Conservation (phyloP, 176 grass and related monocot genomes). For the Rhynchospora tenuis region DNA sequence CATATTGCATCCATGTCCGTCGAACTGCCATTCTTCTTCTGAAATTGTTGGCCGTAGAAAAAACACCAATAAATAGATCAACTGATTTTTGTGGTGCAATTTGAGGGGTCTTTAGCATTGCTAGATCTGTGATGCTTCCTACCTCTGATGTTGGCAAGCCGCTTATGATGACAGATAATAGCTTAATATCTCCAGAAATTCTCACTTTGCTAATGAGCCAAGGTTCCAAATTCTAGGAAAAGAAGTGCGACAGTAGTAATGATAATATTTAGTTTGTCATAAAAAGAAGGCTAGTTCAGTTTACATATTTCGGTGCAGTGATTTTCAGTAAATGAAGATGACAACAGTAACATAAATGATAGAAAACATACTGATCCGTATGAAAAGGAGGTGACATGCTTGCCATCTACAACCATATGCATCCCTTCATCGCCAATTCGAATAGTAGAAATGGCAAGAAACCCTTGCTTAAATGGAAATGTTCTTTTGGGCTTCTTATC, state of each 20-base stretch:
- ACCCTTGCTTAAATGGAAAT: constrained; percentile 87
- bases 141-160: constrained; percentile 79
- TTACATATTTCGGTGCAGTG: no score
- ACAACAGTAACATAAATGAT: neutral
- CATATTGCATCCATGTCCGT: constrained; percentile 97
- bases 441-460: constrained; percentile 70
- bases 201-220: constrained; percentile 60
- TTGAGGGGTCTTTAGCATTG: constrained; percentile 56
- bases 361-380: constrained; percentile 61
- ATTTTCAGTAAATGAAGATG: neutral
- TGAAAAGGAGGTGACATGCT: constrained; percentile 68
- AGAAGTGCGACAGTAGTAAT: neutral
- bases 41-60: constrained; percentile 98
- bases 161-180: constrained; percentile 70
- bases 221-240: constrained; percentile 87
- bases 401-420: constrained; percentile 83
- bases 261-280: neutral
- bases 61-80: constrained; percentile 77
- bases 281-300: no score
- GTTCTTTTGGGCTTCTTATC: constrained; percentile 31
- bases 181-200: constrained; percentile 75
- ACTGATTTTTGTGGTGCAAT: constrained; percentile 51
- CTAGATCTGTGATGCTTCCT: constrained; percentile 52
- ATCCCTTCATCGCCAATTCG: constrained; percentile 68
- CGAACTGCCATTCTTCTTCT: constrained; percentile 81